These are phyloP conservation scores for Ulota crispa DNA, from an alignment of 225 moss, liverwort and hornwort genomes.

Conservation along the genomic window DNA sequence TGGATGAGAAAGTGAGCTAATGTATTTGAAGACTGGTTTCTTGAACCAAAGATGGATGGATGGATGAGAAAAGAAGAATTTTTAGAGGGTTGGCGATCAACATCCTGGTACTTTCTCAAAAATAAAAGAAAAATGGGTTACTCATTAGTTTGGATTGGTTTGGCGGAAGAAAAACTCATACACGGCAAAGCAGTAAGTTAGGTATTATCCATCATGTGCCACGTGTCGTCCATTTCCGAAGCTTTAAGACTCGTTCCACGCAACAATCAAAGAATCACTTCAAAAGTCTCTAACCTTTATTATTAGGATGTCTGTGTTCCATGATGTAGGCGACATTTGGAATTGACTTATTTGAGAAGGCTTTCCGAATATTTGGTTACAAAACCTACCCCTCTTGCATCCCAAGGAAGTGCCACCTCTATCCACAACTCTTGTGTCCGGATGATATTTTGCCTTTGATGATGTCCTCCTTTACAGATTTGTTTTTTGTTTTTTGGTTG, in stretches of 20 bases:
- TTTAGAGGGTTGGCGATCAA: too few species aligned
- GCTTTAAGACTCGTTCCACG: not conserved
- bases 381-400: not conserved
- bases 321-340: not conserved
- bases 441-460: conserved; percentile 1
- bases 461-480: not conserved
- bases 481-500: too few species aligned
- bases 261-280: not conserved
- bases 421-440: not conserved
- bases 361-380: not conserved
- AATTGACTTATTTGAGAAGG: not conserved
- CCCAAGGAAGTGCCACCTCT: not conserved
- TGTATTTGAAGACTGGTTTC: too few species aligned
- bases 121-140: too few species aligned
- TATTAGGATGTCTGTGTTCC: not conserved
- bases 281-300: not conserved
- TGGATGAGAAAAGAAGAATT: too few species aligned
- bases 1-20: too few species aligned
- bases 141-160: not conserved
- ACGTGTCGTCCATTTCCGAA: not conserved
- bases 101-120: too few species aligned
- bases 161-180: not conserved
- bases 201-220: not conserved
- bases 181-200: not conserved
- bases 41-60: too few species aligned